These are phyloP conservation scores for Phytophthora fragariaefolia DNA, from an alignment of 352 stramenopile genomes.

Conservation along the genomic window DNA sequence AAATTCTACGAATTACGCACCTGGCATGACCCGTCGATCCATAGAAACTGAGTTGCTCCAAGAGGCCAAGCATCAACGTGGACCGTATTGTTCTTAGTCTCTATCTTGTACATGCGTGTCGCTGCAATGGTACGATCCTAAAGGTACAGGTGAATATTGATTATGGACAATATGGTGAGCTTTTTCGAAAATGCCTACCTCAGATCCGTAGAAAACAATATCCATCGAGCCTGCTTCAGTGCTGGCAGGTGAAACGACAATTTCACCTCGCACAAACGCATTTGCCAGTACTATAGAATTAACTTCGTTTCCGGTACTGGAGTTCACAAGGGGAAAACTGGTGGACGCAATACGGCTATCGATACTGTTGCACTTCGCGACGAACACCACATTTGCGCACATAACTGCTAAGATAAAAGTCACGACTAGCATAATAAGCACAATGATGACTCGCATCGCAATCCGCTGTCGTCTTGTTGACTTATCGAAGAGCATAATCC, in stretches of 20 bases:
- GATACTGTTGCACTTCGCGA: conserved; percentile 73
- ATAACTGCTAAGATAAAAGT: conserved; percentile 63
- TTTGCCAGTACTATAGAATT: conserved; percentile 43
- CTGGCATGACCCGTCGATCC: conserved; percentile 77
- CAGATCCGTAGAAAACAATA: conserved; percentile 54
- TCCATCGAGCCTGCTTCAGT: conserved; percentile 35
- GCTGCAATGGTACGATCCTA: conserved; percentile 23
- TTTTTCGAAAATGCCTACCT: conserved; percentile 30
- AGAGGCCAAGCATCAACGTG: conserved; percentile 39
- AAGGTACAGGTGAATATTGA: conserved; percentile 6
- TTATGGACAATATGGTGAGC: not conserved
- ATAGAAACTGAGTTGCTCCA: conserved; percentile 58
- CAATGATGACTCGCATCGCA: conserved; percentile 59
- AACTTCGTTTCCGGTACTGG: conserved; percentile 8
- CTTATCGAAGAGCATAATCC: conserved; percentile 59
- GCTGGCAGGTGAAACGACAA: conserved; percentile 33
- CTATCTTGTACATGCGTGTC: conserved; percentile 41
- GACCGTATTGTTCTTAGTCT: conserved; percentile 32
- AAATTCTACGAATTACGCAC: conserved; percentile 24
- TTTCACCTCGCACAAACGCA: conserved; percentile 50
- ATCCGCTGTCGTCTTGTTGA: conserved; percentile 73
- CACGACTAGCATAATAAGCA: conserved; percentile 55
- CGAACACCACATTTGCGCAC: conserved; percentile 70
- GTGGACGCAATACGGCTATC: conserved; percentile 52
- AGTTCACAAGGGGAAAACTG: conserved; percentile 49